Evolutionary conservation across 2,329 filamentous ascomycete species (phyloP), one percentile per base, ranked within the genome.

Genomic region (Zarea fungicola): DNA sequence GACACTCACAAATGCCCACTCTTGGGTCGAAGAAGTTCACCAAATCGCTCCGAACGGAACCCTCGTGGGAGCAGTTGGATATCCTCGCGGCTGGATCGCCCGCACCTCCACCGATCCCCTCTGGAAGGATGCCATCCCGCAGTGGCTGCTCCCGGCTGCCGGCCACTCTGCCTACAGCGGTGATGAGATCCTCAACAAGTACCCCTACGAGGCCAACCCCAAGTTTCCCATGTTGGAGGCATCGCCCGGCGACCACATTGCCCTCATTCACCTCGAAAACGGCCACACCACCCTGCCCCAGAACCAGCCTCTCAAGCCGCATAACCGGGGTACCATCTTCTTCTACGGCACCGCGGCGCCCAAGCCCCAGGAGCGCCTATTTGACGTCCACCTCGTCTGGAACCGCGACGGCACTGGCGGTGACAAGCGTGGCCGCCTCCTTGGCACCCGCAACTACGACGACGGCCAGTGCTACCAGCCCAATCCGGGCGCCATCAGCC

Each of bases 391-490:
- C 55, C 73, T 84, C 44, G 65, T 73, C 28, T 97, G 93, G 93
- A 96, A 82, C 40, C 65, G 75, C 16, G 83, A 89, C 49, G 91
- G 91, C 52, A 85, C 78, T 6, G 90, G 91, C 18, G 92, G 91
- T 19, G 84, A 96, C 63, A 75, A 79, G 42, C 81, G 85, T 34
- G 93, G 93, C 26, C 73, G 75, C 35, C 81, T 97, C 11, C 72
- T 97, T 31, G 81, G 85, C 1, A 85, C 81, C 1, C 83, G 89
- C 57, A 83, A 87, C 71, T 99, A 83, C 64, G 93, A 97, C 60
- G 93, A 99, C 59, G 87, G 86, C 22, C 85, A 89, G 60, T 99
- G 93, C 73, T 90, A 90, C 65, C 87, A 97, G 70, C 67, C 81
- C 60, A 91, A 89, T 64, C 57, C 57, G n/a, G 71, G 72, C 3